Conservation (phyloP, 139 green algal genomes). For the Raphidocelis subcapitata region DNA sequence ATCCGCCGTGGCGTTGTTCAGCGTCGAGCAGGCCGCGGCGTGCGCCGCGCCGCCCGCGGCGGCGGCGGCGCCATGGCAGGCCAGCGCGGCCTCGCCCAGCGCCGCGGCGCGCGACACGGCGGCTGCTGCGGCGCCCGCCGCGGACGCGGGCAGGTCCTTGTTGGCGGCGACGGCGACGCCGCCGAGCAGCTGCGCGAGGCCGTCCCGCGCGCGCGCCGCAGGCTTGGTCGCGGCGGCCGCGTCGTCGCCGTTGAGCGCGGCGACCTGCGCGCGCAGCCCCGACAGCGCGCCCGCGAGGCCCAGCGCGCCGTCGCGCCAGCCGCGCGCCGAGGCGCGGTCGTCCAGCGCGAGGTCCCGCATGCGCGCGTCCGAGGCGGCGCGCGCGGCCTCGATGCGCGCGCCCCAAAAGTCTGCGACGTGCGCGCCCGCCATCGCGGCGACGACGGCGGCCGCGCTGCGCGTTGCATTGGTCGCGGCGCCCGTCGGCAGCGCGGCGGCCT, state of each 20-base stretch:
- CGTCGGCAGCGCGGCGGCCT: background rate
- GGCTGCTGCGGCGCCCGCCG: no score
- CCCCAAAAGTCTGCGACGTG: slow-evolving; percentile 30
- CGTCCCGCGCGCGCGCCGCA: no score
- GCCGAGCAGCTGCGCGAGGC: no score
- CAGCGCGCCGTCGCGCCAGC: background rate
- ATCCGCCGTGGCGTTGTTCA: background rate
- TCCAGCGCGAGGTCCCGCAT: background rate
- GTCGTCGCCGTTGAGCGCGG: background rate
- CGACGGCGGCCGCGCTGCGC: background rate
- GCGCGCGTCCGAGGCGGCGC: background rate
- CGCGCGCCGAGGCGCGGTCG: background rate
- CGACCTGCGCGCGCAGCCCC: background rate
- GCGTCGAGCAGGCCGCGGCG: background rate
- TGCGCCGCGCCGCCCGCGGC: background rate
- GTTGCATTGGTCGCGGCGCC: background rate
- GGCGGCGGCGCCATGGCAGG: background rate
- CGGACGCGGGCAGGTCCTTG: no score
- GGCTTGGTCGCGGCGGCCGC: no score
- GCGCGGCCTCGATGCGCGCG: slow-evolving; percentile 4
- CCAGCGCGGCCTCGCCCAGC: background rate
- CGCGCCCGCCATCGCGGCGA: slow-evolving; percentile 1
- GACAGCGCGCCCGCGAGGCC: background rate
- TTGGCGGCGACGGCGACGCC: no score
- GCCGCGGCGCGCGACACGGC: background rate